Conservation (phyloP, 2,329 filamentous ascomycete species). For the Xylaria arbuscula region DNA sequence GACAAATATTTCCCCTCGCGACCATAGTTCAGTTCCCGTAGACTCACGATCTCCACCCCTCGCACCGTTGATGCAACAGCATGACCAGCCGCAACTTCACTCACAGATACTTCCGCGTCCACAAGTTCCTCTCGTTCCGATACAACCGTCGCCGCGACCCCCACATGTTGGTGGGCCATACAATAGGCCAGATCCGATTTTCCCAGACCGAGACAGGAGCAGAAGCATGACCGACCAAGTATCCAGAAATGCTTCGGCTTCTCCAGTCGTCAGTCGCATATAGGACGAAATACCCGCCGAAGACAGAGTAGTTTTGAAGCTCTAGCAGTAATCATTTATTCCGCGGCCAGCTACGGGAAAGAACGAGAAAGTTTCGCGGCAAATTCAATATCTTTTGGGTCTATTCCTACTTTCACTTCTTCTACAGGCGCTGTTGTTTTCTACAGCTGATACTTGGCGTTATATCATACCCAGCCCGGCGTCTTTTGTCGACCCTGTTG, state of each 20-base stretch:
- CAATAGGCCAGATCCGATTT: conserved; percentile 48
- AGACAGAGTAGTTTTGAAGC: conserved; percentile 13
- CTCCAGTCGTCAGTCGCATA: conserved; percentile 47
- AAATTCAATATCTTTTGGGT: conserved; percentile 18
- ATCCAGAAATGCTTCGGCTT: conserved; percentile 44
- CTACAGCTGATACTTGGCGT: conserved; percentile 36
- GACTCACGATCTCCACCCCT: conserved; percentile 48
- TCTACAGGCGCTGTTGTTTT: conserved; percentile 30
- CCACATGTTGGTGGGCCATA: conserved; percentile 44
- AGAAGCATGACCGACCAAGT: conserved; percentile 47
- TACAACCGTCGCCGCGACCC: conserved; percentile 43
- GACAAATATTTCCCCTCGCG: conserved; percentile 47
- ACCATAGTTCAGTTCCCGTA: conserved; percentile 41
- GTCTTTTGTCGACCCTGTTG: conserved; percentile 36
- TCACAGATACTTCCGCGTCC: conserved; percentile 45
- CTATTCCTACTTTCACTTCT: conserved; percentile 19
- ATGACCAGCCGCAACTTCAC: conserved; percentile 41
- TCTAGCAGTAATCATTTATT: conserved; percentile 14
- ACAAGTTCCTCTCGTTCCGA: conserved; percentile 42
- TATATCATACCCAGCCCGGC: conserved; percentile 40
- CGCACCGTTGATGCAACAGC: conserved; percentile 44
- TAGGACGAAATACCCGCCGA: conserved; percentile 29
- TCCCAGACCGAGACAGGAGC: conserved; percentile 50
- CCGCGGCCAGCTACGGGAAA: neutral
- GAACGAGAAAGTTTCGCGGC: conserved; percentile 12